Conservation (phyloP, 768 basidiomycete species). For the Paxillus ammoniavirescens region DNA sequence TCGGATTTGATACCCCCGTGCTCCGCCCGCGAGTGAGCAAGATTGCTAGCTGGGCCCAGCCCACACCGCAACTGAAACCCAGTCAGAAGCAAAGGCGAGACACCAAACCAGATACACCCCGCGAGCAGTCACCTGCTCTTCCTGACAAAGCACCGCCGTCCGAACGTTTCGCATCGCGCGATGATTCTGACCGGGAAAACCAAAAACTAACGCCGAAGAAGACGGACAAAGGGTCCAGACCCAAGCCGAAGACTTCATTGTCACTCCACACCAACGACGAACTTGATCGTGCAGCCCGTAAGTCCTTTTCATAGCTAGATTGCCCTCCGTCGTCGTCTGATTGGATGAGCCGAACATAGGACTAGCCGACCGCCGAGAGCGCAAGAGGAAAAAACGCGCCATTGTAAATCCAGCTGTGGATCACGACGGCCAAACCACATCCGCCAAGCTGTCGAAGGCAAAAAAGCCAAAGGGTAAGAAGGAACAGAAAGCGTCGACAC, state of each 20-base stretch:
- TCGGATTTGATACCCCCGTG: conserved; percentile 55
- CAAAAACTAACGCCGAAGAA: conserved; percentile 5
- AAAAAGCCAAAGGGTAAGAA: conserved; percentile 16
- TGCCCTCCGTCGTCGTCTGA: background rate
- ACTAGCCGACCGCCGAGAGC: conserved; percentile 60
- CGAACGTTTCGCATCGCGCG: background rate
- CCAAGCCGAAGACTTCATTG: conserved; percentile 20
- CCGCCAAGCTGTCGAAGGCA: conserved; percentile 6
- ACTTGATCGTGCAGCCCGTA: conserved; percentile 36
- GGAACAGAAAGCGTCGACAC: conserved; percentile 17
- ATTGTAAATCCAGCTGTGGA: conserved; percentile 39
- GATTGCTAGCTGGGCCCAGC: background rate
- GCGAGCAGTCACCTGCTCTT: background rate
- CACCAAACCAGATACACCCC: background rate
- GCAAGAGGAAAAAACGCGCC: conserved; percentile 56
- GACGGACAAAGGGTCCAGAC: conserved; percentile 22
- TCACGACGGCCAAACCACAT: conserved; percentile 4
- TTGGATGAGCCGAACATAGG: conserved; percentile 37
- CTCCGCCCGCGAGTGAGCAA: conserved; percentile 46
- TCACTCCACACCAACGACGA: conserved; percentile 25
- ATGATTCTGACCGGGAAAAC: background rate
- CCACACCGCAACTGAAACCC: background rate
- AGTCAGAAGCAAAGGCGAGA: background rate
- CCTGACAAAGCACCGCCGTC: background rate
- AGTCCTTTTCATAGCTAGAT: conserved; percentile 12